Evolutionary conservation across 2,329 filamentous ascomycete species (phyloP).

Genomic region (Sarocladium kiliense): DNA sequence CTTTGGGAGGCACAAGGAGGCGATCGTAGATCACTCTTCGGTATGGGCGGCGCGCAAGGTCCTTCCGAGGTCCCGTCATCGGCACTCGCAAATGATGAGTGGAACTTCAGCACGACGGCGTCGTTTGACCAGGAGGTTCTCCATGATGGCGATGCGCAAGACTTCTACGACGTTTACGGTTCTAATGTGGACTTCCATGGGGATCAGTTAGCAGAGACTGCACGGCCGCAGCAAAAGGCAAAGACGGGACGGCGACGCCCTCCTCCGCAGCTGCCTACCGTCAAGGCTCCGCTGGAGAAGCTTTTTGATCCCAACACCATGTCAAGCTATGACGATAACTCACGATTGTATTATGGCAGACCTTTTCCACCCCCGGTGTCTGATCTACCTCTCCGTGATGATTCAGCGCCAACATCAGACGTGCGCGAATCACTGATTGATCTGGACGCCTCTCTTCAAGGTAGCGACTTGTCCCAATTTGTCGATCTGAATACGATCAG

Average conservation of each 20-base stretch:
- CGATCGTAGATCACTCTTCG: constrained; percentile 60
- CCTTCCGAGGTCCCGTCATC: constrained; percentile 39
- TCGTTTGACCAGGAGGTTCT: constrained; percentile 58
- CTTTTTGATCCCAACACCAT: constrained; percentile 63
- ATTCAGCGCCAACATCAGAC: constrained; percentile 41
- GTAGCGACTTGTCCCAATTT: constrained; percentile 51
- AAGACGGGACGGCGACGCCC: constrained; percentile 51
- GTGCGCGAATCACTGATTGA: constrained; percentile 62
- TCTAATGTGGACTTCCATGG: constrained; percentile 49
- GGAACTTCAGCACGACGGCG: constrained; percentile 63
- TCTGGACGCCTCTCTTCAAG: constrained; percentile 54
- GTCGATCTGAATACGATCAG: constrained; percentile 58
- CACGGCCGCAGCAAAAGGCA: constrained; percentile 36
- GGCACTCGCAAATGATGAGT: constrained; percentile 51
- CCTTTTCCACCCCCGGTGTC: constrained; percentile 37
- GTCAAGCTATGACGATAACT: constrained; percentile 60
- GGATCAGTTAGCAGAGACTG: constrained; percentile 41
- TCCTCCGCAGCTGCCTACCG: constrained; percentile 51
- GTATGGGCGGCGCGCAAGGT: constrained; percentile 52
- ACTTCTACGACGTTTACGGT: constrained; percentile 57
- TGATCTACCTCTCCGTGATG: constrained; percentile 55
- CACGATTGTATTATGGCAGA: constrained; percentile 53
- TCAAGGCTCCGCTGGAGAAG: constrained; percentile 57
- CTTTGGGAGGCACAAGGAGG: constrained; percentile 73
- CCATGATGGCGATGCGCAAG: constrained; percentile 47